Evolutionary conservation across 2,329 filamentous ascomycete genomes (phyloP).

Genomic region (Colletotrichum sidae): DNA sequence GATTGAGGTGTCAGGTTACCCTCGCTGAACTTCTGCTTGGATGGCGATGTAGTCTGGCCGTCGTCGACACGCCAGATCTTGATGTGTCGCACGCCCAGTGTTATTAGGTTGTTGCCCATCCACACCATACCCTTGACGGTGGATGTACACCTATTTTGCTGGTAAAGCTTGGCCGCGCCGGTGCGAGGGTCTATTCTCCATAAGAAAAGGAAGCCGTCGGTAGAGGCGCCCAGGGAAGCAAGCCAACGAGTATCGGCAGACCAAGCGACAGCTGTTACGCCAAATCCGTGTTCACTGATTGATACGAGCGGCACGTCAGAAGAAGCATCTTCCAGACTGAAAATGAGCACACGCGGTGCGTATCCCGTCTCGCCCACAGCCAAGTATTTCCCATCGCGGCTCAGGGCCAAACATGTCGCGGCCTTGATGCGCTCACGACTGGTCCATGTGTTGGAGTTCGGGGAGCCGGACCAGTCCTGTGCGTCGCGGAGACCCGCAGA

Average conservation of each 20-base stretch:
- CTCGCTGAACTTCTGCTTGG: conserved; percentile 67
- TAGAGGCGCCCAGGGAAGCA: conserved; percentile 87
- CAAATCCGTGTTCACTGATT: conserved; percentile 89
- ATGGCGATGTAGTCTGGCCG: conserved; percentile 66
- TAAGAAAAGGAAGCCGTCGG: conserved; percentile 93
- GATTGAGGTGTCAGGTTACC: conserved; percentile 40
- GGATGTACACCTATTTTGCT: conserved; percentile 93
- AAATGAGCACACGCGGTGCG: conserved; percentile 89
- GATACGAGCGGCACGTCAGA: conserved; percentile 86
- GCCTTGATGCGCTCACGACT: conserved; percentile 94
- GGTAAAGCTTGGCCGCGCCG: conserved; percentile 80
- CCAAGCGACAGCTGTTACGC: conserved; percentile 89
- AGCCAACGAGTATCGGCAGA: conserved; percentile 88
- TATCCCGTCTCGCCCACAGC: conserved; percentile 97
- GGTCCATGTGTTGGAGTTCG: conserved; percentile 80
- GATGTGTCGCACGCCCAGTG: conserved; percentile 89
- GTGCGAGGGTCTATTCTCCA: conserved; percentile 89
- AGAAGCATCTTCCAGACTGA: conserved; percentile 83
- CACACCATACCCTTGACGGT: conserved; percentile 88
- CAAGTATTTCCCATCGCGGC: conserved; percentile 85
- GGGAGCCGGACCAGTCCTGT: conserved; percentile 71
- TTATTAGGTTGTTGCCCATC: conserved; percentile 87
- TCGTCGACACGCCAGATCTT: conserved; percentile 94
- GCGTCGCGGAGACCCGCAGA: conserved; percentile 60
- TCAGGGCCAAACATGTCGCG: conserved; percentile 89